Evolutionary conservation across 1,284 basidiomycete genomes (phyloP), one percentile per base, ranked within the genome.

Genomic region (Pisolithus thermaeus): DNA sequence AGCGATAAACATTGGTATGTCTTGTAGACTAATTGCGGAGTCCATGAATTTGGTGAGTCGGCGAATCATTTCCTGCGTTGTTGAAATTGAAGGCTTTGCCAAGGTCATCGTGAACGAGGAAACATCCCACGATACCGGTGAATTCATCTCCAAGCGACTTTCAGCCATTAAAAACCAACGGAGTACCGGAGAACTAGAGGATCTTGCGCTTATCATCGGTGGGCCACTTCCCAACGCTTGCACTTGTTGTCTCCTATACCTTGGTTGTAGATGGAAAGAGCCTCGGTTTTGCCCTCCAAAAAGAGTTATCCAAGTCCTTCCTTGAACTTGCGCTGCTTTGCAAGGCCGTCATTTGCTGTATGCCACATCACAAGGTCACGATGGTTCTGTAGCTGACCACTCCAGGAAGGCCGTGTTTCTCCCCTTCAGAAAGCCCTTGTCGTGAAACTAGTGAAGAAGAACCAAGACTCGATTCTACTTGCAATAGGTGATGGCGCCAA

Each of bases 1-100:
- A 2, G 97, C 97, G 12, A 98, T 99, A 73, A 99, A 99, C 64
- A 99, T 99, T 58, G 97, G 97, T 47, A 85, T 99, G 78, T 95
- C 92, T 2, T 99, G 96, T 73, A 83, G 93, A 55, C 71, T 99
- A 57, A 98, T 99, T 55, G 94, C 93, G 2, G 97, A 99, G 72
- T 94, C 92, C 14, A 99, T 99, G 97, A 98, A 97, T 67, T 62
- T 99, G 72, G 94, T 94, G 60, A 52, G 83, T 11, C 9, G 28
- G 27, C 35, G 20, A 41, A 16, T 23, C 46, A 25, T 14, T 43
- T 42, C 32, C 28, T 7, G 18, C n/a, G 41, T 12, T 9, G 35
- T 25, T 14, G 28, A 22, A 5, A 12, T 47, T 18, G 16, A 50
- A n/a, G 32, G 12, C 25, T 30, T 30, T 38, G 58, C 47, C 40